These are phyloP conservation scores for Trichomonascaceae sp. DNA, from an alignment of 1,139 yeast species.

Conservation along the genomic window DNA sequence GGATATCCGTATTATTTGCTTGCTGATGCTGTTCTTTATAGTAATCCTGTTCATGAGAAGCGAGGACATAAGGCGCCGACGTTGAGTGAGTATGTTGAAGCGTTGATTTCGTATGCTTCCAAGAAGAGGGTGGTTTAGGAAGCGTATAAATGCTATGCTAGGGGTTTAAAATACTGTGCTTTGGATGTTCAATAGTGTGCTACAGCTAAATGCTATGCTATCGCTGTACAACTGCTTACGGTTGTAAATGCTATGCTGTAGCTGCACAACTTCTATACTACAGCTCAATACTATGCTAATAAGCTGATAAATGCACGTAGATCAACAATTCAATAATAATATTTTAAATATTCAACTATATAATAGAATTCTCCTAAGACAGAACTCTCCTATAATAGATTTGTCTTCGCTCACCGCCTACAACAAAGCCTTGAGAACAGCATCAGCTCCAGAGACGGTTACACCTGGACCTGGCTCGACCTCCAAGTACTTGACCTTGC, in stretches of 20 bases:
- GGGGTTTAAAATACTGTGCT: too few species aligned
- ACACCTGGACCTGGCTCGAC: constrained; percentile 58
- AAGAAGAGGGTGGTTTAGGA: background rate
- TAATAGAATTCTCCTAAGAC: too few species aligned
- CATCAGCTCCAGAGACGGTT: constrained; percentile 58
- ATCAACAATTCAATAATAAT: too few species aligned
- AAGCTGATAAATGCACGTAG: too few species aligned
- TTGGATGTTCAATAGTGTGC: too few species aligned
- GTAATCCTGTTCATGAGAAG: background rate
- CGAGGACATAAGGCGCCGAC: background rate
- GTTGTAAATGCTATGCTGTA: too few species aligned
- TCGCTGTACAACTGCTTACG: too few species aligned
- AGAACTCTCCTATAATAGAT: background rate
- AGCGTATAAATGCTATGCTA: too few species aligned
- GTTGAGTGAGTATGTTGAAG: background rate
- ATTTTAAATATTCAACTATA: too few species aligned
- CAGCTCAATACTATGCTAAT: too few species aligned
- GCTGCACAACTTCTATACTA: too few species aligned
- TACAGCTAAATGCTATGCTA: too few species aligned
- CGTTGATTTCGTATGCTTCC: background rate
- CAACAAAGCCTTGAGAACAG: constrained; percentile 35
- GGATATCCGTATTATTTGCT: constrained; percentile 3
- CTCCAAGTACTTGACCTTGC: constrained; percentile 58
- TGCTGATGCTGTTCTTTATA: background rate
- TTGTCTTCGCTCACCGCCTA: background rate